Evolutionary conservation across 805 yeast genomes (phyloP).

Genomic region (Suhomyces vadensis): DNA sequence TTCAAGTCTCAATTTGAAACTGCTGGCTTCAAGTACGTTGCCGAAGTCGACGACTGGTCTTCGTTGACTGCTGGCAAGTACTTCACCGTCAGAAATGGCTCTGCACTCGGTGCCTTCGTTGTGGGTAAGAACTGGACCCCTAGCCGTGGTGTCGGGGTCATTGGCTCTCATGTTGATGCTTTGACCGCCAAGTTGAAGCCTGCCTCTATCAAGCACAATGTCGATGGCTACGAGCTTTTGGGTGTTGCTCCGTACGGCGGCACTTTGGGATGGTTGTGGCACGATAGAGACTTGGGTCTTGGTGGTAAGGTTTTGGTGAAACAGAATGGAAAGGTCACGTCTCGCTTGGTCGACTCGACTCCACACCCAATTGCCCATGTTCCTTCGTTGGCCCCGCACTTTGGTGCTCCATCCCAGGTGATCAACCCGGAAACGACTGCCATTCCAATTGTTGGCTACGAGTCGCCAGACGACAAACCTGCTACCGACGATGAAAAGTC

Average conservation of each 20-base stretch:
- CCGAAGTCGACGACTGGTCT: constrained; percentile 63
- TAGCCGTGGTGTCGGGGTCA: constrained; percentile 63
- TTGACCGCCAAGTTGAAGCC: constrained; percentile 73
- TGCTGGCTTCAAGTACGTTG: constrained; percentile 63
- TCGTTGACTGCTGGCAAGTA: constrained; percentile 53
- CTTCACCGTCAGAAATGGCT: constrained; percentile 68
- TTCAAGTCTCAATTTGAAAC: constrained; percentile 49
- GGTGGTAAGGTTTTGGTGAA: constrained; percentile 74
- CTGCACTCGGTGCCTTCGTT: constrained; percentile 67
- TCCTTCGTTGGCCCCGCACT: constrained; percentile 86
- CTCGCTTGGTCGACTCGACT: constrained; percentile 54
- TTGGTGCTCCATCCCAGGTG: constrained; percentile 65
- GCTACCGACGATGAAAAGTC: constrained; percentile 60
- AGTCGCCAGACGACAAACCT: constrained; percentile 37
- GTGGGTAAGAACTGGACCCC: constrained; percentile 69
- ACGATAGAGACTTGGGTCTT: constrained; percentile 83
- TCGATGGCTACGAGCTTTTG: constrained; percentile 73
- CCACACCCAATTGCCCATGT: constrained; percentile 76
- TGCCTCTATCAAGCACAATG: constrained; percentile 54
- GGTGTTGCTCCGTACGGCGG: constrained; percentile 89
- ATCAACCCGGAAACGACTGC: constrained; percentile 76
- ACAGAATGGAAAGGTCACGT: constrained; percentile 33
- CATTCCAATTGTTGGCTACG: constrained; percentile 74
- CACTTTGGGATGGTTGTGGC: constrained; percentile 62
- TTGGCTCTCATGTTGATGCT: constrained; percentile 78